Evolutionary conservation across 1,139 yeast species (phyloP).

Genomic region (Wickerhamomyces sp.): DNA sequence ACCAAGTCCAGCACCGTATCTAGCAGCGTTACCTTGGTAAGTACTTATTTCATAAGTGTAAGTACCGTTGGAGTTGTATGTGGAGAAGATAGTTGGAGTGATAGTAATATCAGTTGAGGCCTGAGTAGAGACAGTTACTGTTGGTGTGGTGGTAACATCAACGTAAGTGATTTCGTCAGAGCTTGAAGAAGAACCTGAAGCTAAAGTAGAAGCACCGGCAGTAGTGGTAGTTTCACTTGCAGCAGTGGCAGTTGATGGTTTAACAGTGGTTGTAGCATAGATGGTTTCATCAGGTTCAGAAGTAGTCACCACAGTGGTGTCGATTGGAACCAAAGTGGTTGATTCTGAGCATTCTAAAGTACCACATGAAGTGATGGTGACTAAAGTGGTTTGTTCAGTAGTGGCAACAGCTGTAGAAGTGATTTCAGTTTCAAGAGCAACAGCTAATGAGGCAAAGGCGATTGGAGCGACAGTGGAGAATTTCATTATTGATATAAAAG

Average conservation of each 20-base stretch:
- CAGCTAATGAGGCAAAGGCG: slow-evolving; percentile 32
- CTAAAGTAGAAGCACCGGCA: slow-evolving; percentile 12
- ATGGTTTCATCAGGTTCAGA: slow-evolving; percentile 3
- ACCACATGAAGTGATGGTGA: slow-evolving; percentile 48
- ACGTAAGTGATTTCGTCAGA: slow-evolving; percentile 28
- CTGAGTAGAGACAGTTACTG: slow-evolving; percentile 26
- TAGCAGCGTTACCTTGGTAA: slow-evolving; percentile 21
- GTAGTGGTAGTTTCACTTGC: slow-evolving; percentile 17
- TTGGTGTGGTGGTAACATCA: slow-evolving; percentile 29
- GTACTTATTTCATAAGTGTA: slow-evolving; percentile 23
- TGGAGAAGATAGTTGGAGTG: slow-evolving; percentile 30
- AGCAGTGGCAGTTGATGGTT: slow-evolving; percentile 11
- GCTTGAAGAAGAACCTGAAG: slow-evolving; percentile 21
- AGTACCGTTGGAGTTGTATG: slow-evolving; percentile 21
- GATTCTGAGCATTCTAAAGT: slow-evolving; percentile 13
- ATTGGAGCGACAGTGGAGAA: slow-evolving; percentile 16
- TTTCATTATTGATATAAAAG: not conserved
- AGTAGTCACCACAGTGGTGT: slow-evolving; percentile 26
- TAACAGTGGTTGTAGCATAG: slow-evolving; percentile 2
- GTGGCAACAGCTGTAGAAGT: slow-evolving; percentile 33
- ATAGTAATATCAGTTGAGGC: slow-evolving; percentile 29
- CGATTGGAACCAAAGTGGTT: slow-evolving; percentile 32
- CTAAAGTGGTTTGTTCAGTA: slow-evolving; percentile 33
- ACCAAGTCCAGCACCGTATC: slow-evolving; percentile 4
- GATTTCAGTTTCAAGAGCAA: slow-evolving; percentile 24